Evolutionary conservation across 2,329 filamentous ascomycete genomes (phyloP), one percentile per base, ranked within the genome.

Genomic region (Fusarium sororula): DNA sequence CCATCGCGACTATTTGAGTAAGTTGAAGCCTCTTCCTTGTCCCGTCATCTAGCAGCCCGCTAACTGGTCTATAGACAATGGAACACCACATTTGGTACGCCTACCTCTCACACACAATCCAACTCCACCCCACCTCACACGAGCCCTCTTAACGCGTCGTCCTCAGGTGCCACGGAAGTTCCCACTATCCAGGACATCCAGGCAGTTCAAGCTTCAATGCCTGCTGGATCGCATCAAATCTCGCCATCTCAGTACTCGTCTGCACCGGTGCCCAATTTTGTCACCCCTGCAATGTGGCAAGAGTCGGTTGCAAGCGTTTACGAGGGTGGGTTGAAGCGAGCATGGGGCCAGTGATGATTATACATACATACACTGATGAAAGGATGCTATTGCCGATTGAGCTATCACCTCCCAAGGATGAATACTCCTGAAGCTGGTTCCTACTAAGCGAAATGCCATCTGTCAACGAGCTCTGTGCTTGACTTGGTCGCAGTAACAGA

Each of bases 81-180:
- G 95, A 95, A 97, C 83, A 92, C 93, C 80, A 95, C 96, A 75
- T 98, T 98, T 85, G 94, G 94, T 86, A 93, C 92, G 82, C 90
- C 90, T 58, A 72, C 67, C 59, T 70, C 78, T 63, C 79, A 81
- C 53, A 58, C 79, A 70, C 75, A 81, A 53, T 68, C 79, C 63
- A 74, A 66, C 58, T 74, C 80, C 63, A 77, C 82, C 82, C 76
- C 76, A 68, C 81, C 85, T 75, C 85, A 86, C 78, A 81, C 84
- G 80, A 85, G 81, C 80, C 82, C 85, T 84, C 85, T 90, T 83
- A 89, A 86, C 82, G 81, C 86, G 72, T 84, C 86, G 74, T 85
- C 87, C 80, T 82, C 87, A 84, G 87, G 85, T 84, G 84, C 85
- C 74, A 83, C 87, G 75, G 88, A 90, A 81, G 82, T 88, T 47